Conservation (phyloP, 345 rosid genomes). For the Salix arbutifolia region DNA sequence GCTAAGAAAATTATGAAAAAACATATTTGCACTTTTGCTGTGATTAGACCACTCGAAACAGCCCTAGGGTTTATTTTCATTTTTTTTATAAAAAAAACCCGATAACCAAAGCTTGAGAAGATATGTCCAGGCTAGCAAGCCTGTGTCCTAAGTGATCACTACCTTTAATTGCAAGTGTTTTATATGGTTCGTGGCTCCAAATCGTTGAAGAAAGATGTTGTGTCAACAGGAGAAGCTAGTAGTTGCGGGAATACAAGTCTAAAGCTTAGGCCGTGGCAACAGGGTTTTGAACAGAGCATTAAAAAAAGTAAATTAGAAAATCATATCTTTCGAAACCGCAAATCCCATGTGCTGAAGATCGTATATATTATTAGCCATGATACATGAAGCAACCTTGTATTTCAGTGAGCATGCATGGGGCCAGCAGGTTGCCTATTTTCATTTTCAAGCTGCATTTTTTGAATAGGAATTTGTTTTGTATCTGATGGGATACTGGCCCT, state of each 20-base stretch:
- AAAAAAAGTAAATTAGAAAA: neutral
- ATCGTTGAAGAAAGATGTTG: neutral
- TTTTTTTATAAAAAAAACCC: no score
- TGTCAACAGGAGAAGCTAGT: neutral
- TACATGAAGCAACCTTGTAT: neutral
- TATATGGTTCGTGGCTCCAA: no score
- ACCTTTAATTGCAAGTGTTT: neutral
- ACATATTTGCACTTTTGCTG: neutral
- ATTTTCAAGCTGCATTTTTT: slow-evolving; percentile 11
- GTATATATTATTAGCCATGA: neutral
- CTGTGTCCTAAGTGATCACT: no score
- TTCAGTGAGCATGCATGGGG: slow-evolving; percentile 12
- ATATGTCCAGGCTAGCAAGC: no score
- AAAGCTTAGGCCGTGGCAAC: neutral
- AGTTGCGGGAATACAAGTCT: neutral
- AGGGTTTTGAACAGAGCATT: no score
- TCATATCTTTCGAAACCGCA: neutral
- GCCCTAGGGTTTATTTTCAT: neutral
- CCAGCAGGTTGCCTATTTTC: slow-evolving; percentile 4
- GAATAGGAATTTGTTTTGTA: slow-evolving; percentile 7
- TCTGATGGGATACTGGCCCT: neutral
- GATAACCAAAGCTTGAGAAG: neutral
- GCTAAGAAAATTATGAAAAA: neutral
- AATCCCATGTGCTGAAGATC: neutral
- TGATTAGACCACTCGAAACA: neutral